These are phyloP conservation scores for Boletellus sp. DNA, from an alignment of 1,284 basidiomycete genomes.

Conservation along the genomic window DNA sequence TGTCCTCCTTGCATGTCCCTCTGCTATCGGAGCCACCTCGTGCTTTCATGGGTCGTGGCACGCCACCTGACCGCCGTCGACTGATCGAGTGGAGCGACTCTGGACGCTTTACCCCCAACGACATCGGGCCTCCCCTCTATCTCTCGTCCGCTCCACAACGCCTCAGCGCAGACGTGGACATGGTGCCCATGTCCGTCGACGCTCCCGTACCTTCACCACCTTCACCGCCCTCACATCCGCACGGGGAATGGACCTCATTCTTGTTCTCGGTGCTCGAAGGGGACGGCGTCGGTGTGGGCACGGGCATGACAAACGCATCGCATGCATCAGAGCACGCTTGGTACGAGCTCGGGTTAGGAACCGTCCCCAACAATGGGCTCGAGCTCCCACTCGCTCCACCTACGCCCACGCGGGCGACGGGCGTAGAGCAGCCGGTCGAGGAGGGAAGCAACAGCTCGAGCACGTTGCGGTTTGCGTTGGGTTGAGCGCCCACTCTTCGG, in stretches of 20 bases:
- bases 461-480: slow-evolving; percentile 29
- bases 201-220: slow-evolving; percentile 7
- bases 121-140: slow-evolving; percentile 25
- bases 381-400: slow-evolving; percentile 17
- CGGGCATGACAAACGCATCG: slow-evolving; percentile 1
- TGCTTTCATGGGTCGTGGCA: slow-evolving; percentile 34
- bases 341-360: slow-evolving; percentile 28
- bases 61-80: slow-evolving; percentile 28
- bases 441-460: slow-evolving; percentile 28
- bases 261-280: slow-evolving; percentile 34
- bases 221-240: slow-evolving; percentile 10
- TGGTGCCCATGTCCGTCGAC: slow-evolving; percentile 27
- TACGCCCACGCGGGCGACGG: background rate
- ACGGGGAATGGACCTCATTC: slow-evolving; percentile 33
- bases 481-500: slow-evolving; percentile 12
- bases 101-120: slow-evolving; percentile 14
- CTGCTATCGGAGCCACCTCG: slow-evolving; percentile 32
- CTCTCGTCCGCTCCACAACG: slow-evolving; percentile 28
- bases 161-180: slow-evolving; percentile 10
- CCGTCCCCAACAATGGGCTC: slow-evolving; percentile 13
- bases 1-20: slow-evolving; percentile 32
- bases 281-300: slow-evolving; percentile 20
- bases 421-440: slow-evolving; percentile 18
- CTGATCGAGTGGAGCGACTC: slow-evolving; percentile 28
- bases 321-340: slow-evolving; percentile 20